Evolutionary conservation across 352 stramenopile genomes (phyloP).

Genomic region (Pythium sp.): DNA sequence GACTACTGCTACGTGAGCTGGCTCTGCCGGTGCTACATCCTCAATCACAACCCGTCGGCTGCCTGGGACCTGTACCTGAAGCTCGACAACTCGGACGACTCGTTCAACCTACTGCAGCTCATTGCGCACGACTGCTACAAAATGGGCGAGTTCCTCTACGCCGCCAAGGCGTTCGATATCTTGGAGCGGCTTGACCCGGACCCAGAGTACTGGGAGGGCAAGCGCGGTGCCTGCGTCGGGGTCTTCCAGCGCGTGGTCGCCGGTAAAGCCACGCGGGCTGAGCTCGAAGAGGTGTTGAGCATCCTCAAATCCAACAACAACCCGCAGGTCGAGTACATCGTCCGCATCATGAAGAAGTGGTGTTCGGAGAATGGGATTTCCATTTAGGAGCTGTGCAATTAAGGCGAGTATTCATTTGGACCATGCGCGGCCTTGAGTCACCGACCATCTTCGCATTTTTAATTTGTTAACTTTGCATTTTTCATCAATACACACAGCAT

Average conservation of each 20-base stretch:
- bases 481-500: conserved; percentile 3
- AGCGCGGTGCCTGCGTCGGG: conserved; percentile 93
- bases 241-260: conserved; percentile 95
- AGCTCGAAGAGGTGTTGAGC: conserved; percentile 88
- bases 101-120: conserved; percentile 94
- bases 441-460: not conserved
- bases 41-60: conserved; percentile 92
- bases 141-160: conserved; percentile 95
- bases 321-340: conserved; percentile 94
- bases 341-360: conserved; percentile 97
- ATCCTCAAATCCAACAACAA: conserved; percentile 95
- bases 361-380: conserved; percentile 87
- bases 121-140: conserved; percentile 98
- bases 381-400: conserved; percentile 30
- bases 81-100: conserved; percentile 94
- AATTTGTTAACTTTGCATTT: not conserved
- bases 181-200: conserved; percentile 93
- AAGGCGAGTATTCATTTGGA: not conserved
- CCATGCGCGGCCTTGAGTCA: not conserved
- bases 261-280: conserved; percentile 85
- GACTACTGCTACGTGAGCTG: conserved; percentile 93
- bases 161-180: conserved; percentile 94
- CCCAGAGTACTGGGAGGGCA: conserved; percentile 96
- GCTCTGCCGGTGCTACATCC: conserved; percentile 92
- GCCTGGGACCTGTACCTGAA: conserved; percentile 97